Evolutionary conservation across 352 stramenopile genomes (phyloP).

Genomic region (Phytophthora aleatoria): DNA sequence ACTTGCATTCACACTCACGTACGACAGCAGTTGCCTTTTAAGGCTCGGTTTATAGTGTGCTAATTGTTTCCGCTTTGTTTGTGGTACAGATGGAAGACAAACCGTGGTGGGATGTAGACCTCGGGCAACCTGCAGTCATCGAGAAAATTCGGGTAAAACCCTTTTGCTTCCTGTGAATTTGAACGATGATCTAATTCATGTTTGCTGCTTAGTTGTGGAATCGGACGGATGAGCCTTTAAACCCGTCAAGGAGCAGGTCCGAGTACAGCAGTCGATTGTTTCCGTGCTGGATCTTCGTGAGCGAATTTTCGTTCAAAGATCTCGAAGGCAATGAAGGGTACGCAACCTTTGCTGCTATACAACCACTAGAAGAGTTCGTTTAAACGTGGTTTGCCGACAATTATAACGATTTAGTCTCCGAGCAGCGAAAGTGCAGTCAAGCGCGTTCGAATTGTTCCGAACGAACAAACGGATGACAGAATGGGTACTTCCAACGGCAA

Average conservation of each 20-base stretch:
- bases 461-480: constrained; percentile 81
- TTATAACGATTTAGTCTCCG: constrained; percentile 50
- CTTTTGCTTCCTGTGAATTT: background rate
- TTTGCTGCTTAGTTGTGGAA: constrained; percentile 89
- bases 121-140: constrained; percentile 80
- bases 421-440: constrained; percentile 79
- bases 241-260: constrained; percentile 69
- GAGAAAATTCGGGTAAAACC: constrained; percentile 66
- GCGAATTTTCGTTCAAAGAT: constrained; percentile 86
- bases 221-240: constrained; percentile 85
- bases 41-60: background rate
- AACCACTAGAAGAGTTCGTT: background rate
- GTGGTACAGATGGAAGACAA: constrained; percentile 79
- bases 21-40: constrained; percentile 7
- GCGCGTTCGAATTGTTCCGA: constrained; percentile 81
- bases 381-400: background rate
- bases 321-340: constrained; percentile 78
- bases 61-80: background rate
- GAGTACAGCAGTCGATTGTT: constrained; percentile 88
- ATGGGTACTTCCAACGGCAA: constrained; percentile 87
- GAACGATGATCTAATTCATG: constrained; percentile 7
- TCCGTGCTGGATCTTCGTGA: constrained; percentile 94
- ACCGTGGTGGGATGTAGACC: constrained; percentile 94
- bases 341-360: background rate
- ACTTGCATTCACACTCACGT: constrained; percentile 91